Percentiles rank a stretch among this genome's conserved stretches.
phyloP scores from a whole-genome alignment of 2,329 filamentous ascomycete genomes.

The Colletotrichum sidae region DNA sequence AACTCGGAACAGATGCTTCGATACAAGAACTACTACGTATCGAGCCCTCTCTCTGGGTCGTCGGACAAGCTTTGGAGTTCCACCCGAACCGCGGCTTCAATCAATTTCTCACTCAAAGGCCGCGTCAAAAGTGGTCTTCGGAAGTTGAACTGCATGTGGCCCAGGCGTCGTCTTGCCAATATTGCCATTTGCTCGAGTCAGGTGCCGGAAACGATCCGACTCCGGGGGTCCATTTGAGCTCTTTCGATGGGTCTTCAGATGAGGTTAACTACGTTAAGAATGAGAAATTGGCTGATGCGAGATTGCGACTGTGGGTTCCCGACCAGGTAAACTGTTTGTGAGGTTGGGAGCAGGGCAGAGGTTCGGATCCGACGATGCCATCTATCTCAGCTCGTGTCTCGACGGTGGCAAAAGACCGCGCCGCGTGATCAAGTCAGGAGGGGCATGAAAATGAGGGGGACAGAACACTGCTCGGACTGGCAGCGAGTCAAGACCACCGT shows the following conservation, averaged over 20 bases:
- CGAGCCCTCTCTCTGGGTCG: too few species aligned
- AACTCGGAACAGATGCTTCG: neutral
- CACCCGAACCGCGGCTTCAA: neutral
- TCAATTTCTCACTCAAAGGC: neutral
- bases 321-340: neutral
- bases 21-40: too few species aligned
- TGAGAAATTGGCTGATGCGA: neutral
- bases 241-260: conserved; percentile 4
- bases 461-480: too few species aligned
- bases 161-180: conserved; percentile 17
- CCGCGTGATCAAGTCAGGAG: neutral
- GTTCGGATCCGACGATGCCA: too few species aligned
- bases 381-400: too few species aligned
- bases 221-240: neutral
- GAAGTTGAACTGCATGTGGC: conserved; percentile 9
- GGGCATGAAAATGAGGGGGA: neutral
- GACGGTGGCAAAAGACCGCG: too few species aligned
- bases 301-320: conserved; percentile 11
- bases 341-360: too few species aligned
- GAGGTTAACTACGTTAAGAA: neutral
- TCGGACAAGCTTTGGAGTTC: conserved; percentile 10
- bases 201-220: conserved; percentile 7
- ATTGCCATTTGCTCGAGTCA: conserved; percentile 34
- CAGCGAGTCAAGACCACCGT: conserved; percentile 27
- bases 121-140: neutral